A percentile compares a stretch with the other conserved stretches of the same genome.
These are phyloP conservation scores for Raddia distichophylla DNA, from an alignment of 176 grass and related monocot species.

Conservation along the genomic window DNA sequence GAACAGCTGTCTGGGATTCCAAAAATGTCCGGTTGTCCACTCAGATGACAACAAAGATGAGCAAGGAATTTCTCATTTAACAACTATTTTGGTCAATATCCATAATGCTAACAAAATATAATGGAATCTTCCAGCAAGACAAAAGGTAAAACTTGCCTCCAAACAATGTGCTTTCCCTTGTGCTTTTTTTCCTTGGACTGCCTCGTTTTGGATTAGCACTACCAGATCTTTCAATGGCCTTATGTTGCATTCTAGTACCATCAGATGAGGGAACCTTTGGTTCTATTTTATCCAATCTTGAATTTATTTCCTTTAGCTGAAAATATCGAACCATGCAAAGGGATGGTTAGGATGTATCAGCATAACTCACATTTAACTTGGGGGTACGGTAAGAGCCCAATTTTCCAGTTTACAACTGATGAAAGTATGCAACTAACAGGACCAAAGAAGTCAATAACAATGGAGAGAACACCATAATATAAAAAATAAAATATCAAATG, in stretches of 20 bases:
- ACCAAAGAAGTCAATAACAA: background rate
- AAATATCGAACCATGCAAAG: slow-evolving; percentile 40
- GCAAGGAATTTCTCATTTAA: slow-evolving; percentile 1
- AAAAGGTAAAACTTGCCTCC: slow-evolving; percentile 58
- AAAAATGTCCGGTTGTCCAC: background rate
- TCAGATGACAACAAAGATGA: slow-evolving; percentile 10
- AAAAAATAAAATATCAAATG: slow-evolving; percentile 22
- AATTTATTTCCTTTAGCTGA: slow-evolving; percentile 91
- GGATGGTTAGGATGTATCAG: slow-evolving; percentile 27
- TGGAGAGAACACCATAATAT: background rate
- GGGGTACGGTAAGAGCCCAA: background rate
- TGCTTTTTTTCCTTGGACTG: slow-evolving; percentile 68
- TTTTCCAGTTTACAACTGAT: slow-evolving; percentile 6
- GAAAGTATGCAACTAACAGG: slow-evolving; percentile 5
- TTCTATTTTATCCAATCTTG: slow-evolving; percentile 73
- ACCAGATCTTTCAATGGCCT: slow-evolving; percentile 63
- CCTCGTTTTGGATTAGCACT: slow-evolving; percentile 66
- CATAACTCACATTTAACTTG: background rate
- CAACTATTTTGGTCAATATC: slow-evolving; percentile 5
- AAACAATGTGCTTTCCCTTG: slow-evolving; percentile 68
- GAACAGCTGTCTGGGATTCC: slow-evolving; percentile 1
- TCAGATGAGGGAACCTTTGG: slow-evolving; percentile 61
- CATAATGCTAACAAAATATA: slow-evolving; percentile 16
- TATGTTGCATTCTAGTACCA: slow-evolving; percentile 42
- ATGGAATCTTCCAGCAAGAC: slow-evolving; percentile 19